Base-by-base conservation (phyloP, 139 green algal genomes). In the Volvox africanus region DNA sequence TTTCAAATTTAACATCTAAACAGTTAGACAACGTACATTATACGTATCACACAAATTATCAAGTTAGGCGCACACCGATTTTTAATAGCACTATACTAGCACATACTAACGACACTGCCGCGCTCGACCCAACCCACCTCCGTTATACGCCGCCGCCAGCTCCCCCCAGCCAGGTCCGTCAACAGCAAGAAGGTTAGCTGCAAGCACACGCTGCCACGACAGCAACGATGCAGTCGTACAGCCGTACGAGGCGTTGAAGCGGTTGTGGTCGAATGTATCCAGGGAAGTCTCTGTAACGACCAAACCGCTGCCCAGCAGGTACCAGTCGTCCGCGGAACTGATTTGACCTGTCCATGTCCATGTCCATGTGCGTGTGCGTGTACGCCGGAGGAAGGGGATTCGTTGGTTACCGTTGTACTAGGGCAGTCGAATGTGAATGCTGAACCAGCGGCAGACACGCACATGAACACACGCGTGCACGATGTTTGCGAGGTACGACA, bases 71-170 rank as follows among this genome's bases (percentile, higher is more conserved):
- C n/a, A n/a, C n/a, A n/a, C n/a, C n/a, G n/a, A n/a, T n/a, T n/a
- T n/a, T n/a, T n/a, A n/a, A n/a, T n/a, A n/a, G n/a, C n/a, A n/a
- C n/a, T n/a, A n/a, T n/a, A n/a, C n/a, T n/a, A n/a, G n/a, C n/a
- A n/a, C n/a, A n/a, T n/a, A n/a, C n/a, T n/a, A n/a, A n/a, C n/a
- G n/a, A n/a, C n/a, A n/a, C 44, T 55, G 44, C 9, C 44, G 5
- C 5, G 44, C 65, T 26, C 65, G 5, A 28, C 65, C 20, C 0
- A 0, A 50, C 85, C 2, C 21, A 85, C 86, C 92, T 90, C 97
- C 97, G 92, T 98, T 98, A 93, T 98, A 96, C 36, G 93, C 96
- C 21, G 93, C 94, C 67, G 80, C 82, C 18, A 92, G 32, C 6
- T 62, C 26, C 19, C 89, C 88, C 96, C 96, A 98, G 65, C 94